phyloP scores from a whole-genome alignment of 2,329 filamentous ascomycete genomes.

The Aureobasidium sp. region DNA sequence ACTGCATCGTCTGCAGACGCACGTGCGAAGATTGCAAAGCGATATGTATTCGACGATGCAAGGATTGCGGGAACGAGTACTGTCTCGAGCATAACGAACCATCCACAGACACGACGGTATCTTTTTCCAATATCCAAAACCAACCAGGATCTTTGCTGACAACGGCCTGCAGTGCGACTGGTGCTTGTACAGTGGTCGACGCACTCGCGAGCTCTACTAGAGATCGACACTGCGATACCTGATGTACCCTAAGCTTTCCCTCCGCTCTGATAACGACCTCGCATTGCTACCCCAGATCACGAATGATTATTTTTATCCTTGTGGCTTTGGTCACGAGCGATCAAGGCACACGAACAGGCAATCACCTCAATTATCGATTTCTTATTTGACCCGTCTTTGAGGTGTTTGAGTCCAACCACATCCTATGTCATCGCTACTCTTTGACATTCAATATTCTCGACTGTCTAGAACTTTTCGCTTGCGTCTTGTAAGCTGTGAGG shows the following conservation, averaged over 20 bases:
- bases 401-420: background rate
- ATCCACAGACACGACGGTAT: conserved; percentile 53
- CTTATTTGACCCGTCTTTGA: background rate
- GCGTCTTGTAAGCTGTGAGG: background rate
- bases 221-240: background rate
- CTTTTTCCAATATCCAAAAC: conserved; percentile 9
- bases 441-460: background rate
- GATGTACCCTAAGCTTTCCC: too few species aligned
- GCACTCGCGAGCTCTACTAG: conserved; percentile 29
- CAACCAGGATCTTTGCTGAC: background rate
- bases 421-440: background rate
- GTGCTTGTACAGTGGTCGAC: conserved; percentile 28
- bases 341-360: background rate
- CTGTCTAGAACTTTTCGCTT: background rate
- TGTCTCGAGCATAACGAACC: conserved; percentile 79
- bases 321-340: background rate
- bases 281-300: background rate
- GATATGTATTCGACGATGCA: conserved; percentile 62
- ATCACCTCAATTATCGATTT: background rate
- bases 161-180: conserved; percentile 25
- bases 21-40: conserved; percentile 72
- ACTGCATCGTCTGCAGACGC: conserved; percentile 81
- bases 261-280: background rate
- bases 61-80: conserved; percentile 67
- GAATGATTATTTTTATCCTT: background rate